Evolutionary conservation across 495 filamentous ascomycete genomes (phyloP).

Genomic region (Tricharina praecox): DNA sequence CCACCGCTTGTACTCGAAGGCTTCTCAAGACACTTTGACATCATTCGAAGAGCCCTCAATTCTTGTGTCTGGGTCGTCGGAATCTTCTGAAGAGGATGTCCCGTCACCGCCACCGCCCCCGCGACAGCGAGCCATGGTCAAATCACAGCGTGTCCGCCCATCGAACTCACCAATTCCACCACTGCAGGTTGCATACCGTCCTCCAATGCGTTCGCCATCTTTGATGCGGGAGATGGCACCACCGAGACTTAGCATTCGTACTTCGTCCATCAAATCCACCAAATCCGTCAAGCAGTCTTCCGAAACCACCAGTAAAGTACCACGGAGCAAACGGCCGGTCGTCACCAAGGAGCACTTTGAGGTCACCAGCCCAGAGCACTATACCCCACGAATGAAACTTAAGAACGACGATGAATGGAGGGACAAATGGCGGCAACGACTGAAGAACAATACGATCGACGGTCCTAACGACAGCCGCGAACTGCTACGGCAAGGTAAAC

Average conservation of each 20-base stretch:
- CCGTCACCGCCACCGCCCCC: no score
- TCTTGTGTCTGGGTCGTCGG: neutral
- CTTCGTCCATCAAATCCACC: no score
- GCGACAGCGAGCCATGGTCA: no score
- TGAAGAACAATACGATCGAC: neutral
- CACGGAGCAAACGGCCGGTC: neutral
- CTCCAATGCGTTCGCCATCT: constrained; percentile 12
- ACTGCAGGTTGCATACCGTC: neutral
- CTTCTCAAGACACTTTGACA: constrained; percentile 13
- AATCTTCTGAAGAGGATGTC: neutral
- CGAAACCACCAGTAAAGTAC: neutral
- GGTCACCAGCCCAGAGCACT: no score
- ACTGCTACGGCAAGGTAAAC: no score
- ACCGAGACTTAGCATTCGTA: constrained; percentile 8
- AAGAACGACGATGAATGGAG: constrained; percentile 5
- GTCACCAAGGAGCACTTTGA: neutral
- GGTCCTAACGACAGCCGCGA: neutral
- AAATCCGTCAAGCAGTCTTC: neutral
- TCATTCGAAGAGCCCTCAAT: constrained; percentile 10
- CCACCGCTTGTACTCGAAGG: neutral
- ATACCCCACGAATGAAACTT: constrained; percentile 4
- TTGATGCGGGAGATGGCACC: constrained; percentile 21
- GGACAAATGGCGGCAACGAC: neutral
- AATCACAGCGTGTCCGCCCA: no score
- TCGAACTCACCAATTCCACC: no score